phyloP scores from a whole-genome alignment of 2,329 filamentous ascomycete genomes.

The Thermothelomyces thermophilus region DNA sequence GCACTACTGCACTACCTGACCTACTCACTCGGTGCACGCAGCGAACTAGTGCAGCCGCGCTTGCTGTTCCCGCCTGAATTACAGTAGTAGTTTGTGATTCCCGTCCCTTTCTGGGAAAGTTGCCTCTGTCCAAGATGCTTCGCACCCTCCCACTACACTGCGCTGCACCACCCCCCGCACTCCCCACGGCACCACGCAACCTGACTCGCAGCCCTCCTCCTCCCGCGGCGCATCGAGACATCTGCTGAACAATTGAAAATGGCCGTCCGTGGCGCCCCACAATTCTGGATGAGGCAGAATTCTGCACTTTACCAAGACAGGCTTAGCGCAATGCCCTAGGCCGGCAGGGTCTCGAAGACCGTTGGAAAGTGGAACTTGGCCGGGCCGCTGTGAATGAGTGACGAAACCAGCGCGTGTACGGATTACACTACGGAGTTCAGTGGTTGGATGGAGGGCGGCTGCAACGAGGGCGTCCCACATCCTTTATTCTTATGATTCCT shows the following conservation, averaged over 20 bases:
- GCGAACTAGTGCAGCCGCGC: no score
- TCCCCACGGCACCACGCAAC: constrained; percentile 7
- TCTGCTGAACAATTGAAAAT: constrained; percentile 11
- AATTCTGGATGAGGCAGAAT: constrained; percentile 12
- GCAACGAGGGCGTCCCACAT: neutral
- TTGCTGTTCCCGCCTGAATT: no score
- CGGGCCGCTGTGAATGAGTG: constrained; percentile 9
- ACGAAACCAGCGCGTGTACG: constrained; percentile 10
- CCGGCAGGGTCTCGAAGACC: constrained; percentile 19
- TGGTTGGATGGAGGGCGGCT: neutral
- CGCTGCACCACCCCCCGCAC: neutral
- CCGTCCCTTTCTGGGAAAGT: no score
- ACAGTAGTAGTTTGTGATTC: no score
- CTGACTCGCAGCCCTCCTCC: constrained; percentile 4
- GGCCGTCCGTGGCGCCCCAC: constrained; percentile 17
- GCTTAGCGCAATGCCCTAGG: constrained; percentile 17
- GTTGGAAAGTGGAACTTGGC: constrained; percentile 20
- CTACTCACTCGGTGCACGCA: no score
- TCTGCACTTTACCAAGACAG: constrained; percentile 20
- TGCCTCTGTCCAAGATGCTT: no score
- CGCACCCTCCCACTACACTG: no score
- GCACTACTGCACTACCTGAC: no score
- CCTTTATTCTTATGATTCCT: no score
- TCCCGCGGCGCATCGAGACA: constrained; percentile 5
- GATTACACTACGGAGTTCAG: constrained; percentile 2